Evolutionary conservation across 306 rosid genomes (phyloP), one percentile per base, ranked within the genome.

Genomic region (Glycyrrhiza uralensis): DNA sequence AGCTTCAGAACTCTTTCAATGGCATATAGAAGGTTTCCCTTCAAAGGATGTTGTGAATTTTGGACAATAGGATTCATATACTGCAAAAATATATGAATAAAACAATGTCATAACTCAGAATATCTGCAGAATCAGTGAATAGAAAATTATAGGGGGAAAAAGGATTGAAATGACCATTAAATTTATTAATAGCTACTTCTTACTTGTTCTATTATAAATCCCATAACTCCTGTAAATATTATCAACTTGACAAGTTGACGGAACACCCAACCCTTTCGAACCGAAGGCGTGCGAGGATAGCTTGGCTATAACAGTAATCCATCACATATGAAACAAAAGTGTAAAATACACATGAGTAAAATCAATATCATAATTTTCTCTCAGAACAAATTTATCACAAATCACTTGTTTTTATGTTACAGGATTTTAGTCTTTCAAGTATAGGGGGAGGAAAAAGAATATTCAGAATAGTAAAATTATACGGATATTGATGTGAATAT

Each of bases 131-230:
- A 62, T 7, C 76, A 36, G 33, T 28, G 57, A 66, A 59, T 17
- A 4, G 39, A 41, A 66, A 67, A 32, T 57, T 22, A 15, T 42
- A 11, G 36, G 36, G 4, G 7, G 20, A 32, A 30, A 1, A 72
- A 29, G 18, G 54, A 74, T 9, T 13, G 30, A 55, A 72, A 17
- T 6, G 15, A 55, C 61, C 41, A 38, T 45, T 12, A 62, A 33
- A 69, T 59, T 74, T 61, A 78, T 19, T 45, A 59, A 54, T 15
- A 41, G 20, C 20, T 35, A 36, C 29, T 32, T 75, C 92, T 81
- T 86, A 94, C 99, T 81, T 94, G 99, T 80, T 94, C 99, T 63
- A 88, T 82, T 70, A 94, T 94, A 77, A 94, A 94, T 70, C 97
- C 97, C 99, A 94, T 91, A 50, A 94, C 81, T 79, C 99, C 99